Evolutionary conservation across 257 asterid species (phyloP), one percentile per base, ranked within the genome.

Genomic region (Catharanthus roseus): DNA sequence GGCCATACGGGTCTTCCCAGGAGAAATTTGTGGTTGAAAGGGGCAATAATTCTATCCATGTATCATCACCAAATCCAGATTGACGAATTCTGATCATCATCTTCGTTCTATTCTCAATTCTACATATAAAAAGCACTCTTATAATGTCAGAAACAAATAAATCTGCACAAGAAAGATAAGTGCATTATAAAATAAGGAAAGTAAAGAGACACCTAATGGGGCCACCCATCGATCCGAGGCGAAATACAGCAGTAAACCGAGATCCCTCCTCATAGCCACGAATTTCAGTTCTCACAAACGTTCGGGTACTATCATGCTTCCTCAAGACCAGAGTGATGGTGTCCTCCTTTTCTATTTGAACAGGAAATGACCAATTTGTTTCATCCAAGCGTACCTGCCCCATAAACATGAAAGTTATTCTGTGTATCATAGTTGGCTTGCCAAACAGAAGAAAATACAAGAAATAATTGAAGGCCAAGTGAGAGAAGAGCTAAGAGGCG

Each of bases 241-340:
- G 99, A 68, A 91, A 91, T 39, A 93, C 97, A 60, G 90, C 91
- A 74, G 85, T 80, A 78, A 91, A 93, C 38, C 99, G 99, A 69
- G 96, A 93, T 26, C 99, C 99, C 85, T 93, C 99, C 81, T 93
- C 99, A 79, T 86, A 93, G 72, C 97, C 99, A 77, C 99, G 99
- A 73, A 93, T 87, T 83, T 93, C 97, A 53, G 87, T 82, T 73
- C 91, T 92, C 66, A 93, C 57, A 75, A 80, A 85, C 73, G 74
- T 84, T 61, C 85, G 76, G n/a, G 82, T 78, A 76, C 93, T 88
- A 75, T 88, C 90, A 61, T 75, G 76, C 73, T 85, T 86, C 86
- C 82, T 93, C 81, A 89, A 75, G 62, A 79, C 88, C 67, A 93
- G 83, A 74, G 78, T 80, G 81, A 93, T 23, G 34, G 96, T 83